Base-by-base conservation (phyloP, 1,284 basidiomycete genomes). In the Trametes hirsuta region DNA sequence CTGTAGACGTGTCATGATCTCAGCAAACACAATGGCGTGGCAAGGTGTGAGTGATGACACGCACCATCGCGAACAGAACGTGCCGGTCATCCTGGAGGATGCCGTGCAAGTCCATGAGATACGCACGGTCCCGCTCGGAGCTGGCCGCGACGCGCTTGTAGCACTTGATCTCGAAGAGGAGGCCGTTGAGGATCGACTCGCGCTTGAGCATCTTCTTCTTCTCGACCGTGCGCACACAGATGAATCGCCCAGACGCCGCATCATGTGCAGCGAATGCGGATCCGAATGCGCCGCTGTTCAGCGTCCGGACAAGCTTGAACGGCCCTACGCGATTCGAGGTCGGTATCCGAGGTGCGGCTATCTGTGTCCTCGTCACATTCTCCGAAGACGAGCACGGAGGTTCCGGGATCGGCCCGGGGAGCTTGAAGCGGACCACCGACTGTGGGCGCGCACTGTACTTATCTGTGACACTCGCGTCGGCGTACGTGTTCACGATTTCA, bases 41-140 rank as follows among this genome's bases (percentile, higher is more conserved):
- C 34, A 42, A 36, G 6, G 63, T 22, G 42, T 18, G 35, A 25
- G 42, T 21, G 41, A 52, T 34, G 44, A 25, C 11, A 69, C 72
- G 35, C 53, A 75, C 75, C 74, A 77, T 75, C 0, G 67, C 69
- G 40, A 72, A 71, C 21, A 71, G 53, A n/a, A 76, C 62, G 40
- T 49, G 62, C 34, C 60, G 49, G 4, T 69, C 57, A 47, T 73
- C 70, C 62, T 77, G 75, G 12, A 77, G 63, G 8, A 72, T 67
- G 10, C 67, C 75, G 41, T 74, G 69, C 21, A 73, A 35, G 58
- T 74, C 71, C 71, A 75, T 73, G 12, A 77, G 60, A 56, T 70
- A 73, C 53, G 66, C 65, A 42, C 66, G 60, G 35, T 68, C 62
- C 39, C 54, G 59, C 54, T 69, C 59, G 15, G 67, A 61, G 36